phyloP scores from a whole-genome alignment of 106 monocot genomes.

The Platanthera zijinensis region DNA sequence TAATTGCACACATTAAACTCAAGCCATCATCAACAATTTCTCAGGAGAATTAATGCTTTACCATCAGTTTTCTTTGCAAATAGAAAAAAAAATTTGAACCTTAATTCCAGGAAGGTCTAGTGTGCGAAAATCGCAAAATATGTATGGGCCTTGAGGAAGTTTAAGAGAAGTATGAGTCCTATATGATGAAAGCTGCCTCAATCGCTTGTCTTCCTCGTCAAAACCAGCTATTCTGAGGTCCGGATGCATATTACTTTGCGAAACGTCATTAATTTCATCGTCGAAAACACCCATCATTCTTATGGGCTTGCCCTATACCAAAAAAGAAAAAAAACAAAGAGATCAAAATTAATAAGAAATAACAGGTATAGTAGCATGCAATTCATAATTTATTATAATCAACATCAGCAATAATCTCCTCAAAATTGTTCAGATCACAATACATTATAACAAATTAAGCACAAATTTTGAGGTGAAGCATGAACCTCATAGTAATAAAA shows the following conservation, averaged over 20 bases:
- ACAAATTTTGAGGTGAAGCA: too few species aligned
- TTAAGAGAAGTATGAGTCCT: constrained; percentile 33
- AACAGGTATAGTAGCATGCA: too few species aligned
- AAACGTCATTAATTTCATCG: constrained; percentile 81
- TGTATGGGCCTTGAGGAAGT: constrained; percentile 73
- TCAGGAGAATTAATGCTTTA: neutral
- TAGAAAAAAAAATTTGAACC: constrained; percentile 28
- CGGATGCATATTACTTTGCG: constrained; percentile 39
- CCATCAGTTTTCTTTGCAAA: neutral
- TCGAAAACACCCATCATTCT: constrained; percentile 92
- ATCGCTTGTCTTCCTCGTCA: constrained; percentile 84
- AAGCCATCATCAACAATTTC: neutral
- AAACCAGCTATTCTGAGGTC: constrained; percentile 80
- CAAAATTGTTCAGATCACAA: too few species aligned
- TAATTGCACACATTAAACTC: neutral
- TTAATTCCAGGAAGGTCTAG: constrained; percentile 80
- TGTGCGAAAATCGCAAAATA: constrained; percentile 81
- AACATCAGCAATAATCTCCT: too few species aligned
- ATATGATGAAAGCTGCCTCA: constrained; percentile 35
- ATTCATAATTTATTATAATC: too few species aligned
- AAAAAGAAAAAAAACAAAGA: constrained; percentile 7
- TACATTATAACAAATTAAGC: too few species aligned
- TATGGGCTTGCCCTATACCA: constrained; percentile 66
- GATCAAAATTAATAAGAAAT: neutral
- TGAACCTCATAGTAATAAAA: too few species aligned